Conservation (phyloP, 805 yeast genomes). For the Dipodascopsis tothii region DNA sequence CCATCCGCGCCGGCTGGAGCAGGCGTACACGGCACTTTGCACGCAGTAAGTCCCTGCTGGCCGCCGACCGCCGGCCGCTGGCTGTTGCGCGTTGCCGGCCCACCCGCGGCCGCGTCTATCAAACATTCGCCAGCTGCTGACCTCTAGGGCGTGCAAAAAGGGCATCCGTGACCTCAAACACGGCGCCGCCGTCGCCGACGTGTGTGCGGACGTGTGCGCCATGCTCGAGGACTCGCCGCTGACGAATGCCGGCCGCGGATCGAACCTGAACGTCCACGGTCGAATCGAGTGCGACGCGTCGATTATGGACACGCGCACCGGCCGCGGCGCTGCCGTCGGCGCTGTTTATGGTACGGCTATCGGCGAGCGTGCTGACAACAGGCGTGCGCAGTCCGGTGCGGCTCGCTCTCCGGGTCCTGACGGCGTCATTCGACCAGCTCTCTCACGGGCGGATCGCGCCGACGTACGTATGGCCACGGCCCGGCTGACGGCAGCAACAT, state of each 20-base stretch:
- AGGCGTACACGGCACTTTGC: constrained; percentile 15
- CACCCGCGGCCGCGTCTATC: no score
- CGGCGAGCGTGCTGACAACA: background rate
- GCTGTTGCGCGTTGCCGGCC: no score
- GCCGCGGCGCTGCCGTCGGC: constrained; percentile 28
- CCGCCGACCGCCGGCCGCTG: background rate
- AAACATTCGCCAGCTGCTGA: background rate
- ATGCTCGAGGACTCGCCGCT: constrained; percentile 32
- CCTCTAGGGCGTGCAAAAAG: constrained; percentile 18
- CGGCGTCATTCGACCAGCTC: constrained; percentile 13
- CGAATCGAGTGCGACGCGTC: constrained; percentile 38
- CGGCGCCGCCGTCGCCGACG: constrained; percentile 20
- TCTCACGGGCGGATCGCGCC: constrained; percentile 21
- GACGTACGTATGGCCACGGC: constrained; percentile 15
- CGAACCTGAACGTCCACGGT: constrained; percentile 32
- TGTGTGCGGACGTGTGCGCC: constrained; percentile 26
- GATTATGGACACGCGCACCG: constrained; percentile 23
- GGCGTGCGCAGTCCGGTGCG: constrained; percentile 29
- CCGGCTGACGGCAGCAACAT: constrained; percentile 28
- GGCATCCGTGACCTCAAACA: constrained; percentile 23
- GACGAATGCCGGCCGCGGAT: constrained; percentile 38
- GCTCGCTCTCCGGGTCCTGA: constrained; percentile 25
- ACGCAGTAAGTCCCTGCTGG: constrained; percentile 6
- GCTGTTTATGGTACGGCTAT: constrained; percentile 24
- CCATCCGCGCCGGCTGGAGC: constrained; percentile 21